A percentile compares a stretch with the other conserved stretches of the same genome.
These are phyloP conservation scores for Pseudocercospora pini-densiflorae DNA, from an alignment of 2,329 filamentous ascomycete species.

Conservation along the genomic window DNA sequence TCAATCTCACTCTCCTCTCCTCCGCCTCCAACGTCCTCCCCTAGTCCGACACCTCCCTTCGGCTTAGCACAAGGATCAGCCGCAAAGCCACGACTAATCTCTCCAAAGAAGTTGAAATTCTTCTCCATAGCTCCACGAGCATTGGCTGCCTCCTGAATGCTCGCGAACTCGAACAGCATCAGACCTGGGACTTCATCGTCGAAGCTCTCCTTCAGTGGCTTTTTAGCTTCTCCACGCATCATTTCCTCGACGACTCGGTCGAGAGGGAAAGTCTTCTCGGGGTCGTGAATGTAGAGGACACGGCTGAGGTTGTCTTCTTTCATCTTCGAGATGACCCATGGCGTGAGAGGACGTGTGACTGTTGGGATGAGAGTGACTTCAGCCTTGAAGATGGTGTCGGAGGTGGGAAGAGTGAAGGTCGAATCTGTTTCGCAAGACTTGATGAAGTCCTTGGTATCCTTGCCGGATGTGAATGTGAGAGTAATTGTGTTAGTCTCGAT, in stretches of 20 bases:
- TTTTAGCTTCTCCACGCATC: background rate
- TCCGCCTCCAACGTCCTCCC: background rate
- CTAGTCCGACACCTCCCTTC: background rate
- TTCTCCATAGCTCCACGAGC: conserved; percentile 5
- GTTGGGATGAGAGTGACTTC: conserved; percentile 14
- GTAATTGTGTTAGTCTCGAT: conserved; percentile 27
- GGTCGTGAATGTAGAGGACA: conserved; percentile 18
- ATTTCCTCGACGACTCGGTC: conserved; percentile 9
- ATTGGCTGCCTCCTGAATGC: conserved; percentile 13
- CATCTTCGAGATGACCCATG: conserved; percentile 4
- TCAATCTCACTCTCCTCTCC: background rate
- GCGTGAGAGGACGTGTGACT: conserved; percentile 14
- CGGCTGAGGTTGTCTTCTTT: conserved; percentile 12
- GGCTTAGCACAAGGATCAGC: conserved; percentile 3
- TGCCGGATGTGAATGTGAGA: conserved; percentile 29
- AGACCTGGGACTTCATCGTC: background rate
- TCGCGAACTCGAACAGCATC: conserved; percentile 19
- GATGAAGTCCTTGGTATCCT: conserved; percentile 23
- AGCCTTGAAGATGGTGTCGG: conserved; percentile 8
- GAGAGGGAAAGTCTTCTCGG: background rate
- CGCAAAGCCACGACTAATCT: background rate
- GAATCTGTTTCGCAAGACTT: conserved; percentile 5
- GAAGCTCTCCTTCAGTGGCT: conserved; percentile 8
- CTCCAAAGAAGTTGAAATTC: conserved; percentile 8
- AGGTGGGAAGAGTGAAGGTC: conserved; percentile 15